A percentile compares a stretch with the other conserved stretches of the same genome.
phyloP scores from a whole-genome alignment of 2,329 filamentous ascomycete genomes.

The Verticillium klebahnii region DNA sequence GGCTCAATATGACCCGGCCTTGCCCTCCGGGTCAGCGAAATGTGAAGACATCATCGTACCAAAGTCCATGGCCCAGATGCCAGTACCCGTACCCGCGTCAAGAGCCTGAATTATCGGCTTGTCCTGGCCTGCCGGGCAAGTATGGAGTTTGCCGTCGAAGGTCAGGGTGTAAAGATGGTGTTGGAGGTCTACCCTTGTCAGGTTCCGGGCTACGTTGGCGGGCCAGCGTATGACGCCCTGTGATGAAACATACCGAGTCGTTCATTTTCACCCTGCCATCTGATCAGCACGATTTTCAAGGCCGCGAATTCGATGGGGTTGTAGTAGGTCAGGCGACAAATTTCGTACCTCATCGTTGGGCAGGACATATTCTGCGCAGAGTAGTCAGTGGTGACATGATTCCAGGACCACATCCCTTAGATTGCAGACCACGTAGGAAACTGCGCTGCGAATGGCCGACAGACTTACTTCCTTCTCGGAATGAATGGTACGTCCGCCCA shows the following conservation, averaged over 20 bases:
- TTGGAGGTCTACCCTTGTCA: conserved; percentile 9
- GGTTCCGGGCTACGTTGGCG: neutral
- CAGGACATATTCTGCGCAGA: conserved; percentile 16
- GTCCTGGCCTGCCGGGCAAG: conserved; percentile 12
- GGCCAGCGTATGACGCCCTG: too few species aligned
- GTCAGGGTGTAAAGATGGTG: conserved; percentile 20
- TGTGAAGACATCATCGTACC: conserved; percentile 16
- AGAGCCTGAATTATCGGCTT: conserved; percentile 21
- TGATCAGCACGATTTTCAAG: neutral
- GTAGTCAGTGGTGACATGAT: neutral
- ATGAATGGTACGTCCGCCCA: conserved; percentile 32
- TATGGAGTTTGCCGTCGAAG: conserved; percentile 17
- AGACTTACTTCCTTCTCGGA: conserved; percentile 17
- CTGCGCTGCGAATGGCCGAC: neutral
- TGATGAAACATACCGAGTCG: neutral
- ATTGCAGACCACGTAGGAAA: neutral
- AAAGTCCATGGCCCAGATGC: conserved; percentile 41
- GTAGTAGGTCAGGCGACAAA: conserved; percentile 6
- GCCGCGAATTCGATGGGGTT: neutral
- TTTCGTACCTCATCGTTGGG: conserved; percentile 20
- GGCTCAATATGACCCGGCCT: neutral
- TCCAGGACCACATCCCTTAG: neutral
- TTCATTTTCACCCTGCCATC: neutral
- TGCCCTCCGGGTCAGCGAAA: neutral
- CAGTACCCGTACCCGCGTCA: conserved; percentile 46